A percentile compares a stretch with the other conserved stretches of the same genome.
These are phyloP conservation scores for Pinus taeda DNA, from an alignment of 75 land plant genomes.

Conservation along the genomic window DNA sequence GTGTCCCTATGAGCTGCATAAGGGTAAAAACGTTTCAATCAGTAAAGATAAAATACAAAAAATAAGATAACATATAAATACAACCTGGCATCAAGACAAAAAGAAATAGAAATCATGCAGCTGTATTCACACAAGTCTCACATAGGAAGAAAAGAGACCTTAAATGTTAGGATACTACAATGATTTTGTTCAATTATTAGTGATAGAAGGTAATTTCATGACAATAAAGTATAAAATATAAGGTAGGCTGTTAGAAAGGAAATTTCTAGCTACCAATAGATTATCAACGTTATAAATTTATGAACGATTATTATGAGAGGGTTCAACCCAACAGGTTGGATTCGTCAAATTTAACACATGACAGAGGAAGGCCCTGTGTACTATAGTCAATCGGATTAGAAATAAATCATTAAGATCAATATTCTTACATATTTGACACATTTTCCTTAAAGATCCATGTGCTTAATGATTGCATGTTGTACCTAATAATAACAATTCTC, in stretches of 20 bases:
- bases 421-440: background rate
- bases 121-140: background rate
- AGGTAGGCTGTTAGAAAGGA: no score
- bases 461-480: background rate
- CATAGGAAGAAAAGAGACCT: background rate
- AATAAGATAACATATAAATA: background rate
- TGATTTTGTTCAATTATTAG: background rate
- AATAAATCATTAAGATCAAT: background rate
- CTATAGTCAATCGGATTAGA: background rate
- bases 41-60: background rate
- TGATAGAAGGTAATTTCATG: background rate
- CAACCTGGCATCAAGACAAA: background rate
- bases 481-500: background rate
- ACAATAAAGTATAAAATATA: background rate
- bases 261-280: conserved; percentile 1
- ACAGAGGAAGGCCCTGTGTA: background rate
- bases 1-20: conserved; percentile 47
- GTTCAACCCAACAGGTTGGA: background rate
- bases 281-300: background rate
- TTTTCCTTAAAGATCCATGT: background rate
- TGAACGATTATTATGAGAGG: background rate
- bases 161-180: background rate
- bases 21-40: conserved; percentile 1
- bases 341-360: background rate
- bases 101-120: background rate